Evolutionary conservation across 2,329 filamentous ascomycete genomes (phyloP), one percentile per base, ranked within the genome.

Genomic region (Pseudopyrenochaeta lycopersici): DNA sequence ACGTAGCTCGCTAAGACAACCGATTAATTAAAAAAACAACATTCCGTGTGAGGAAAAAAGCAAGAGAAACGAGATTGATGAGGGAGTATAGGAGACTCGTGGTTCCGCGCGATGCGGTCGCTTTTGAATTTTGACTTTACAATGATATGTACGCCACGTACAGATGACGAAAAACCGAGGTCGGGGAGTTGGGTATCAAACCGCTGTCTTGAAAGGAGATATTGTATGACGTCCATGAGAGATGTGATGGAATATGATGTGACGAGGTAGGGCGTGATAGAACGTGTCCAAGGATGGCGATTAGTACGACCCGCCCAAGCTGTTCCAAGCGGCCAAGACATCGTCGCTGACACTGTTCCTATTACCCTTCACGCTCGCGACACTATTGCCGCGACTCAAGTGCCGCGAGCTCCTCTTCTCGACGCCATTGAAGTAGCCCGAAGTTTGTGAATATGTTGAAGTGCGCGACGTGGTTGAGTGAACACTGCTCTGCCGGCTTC

Each of bases 291-390:
- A 11, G 36, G 3, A 14, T 12, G 36, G 14, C 15, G 27, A 30
- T 51, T 41, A 68, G 46, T 68, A 68, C 43, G 70, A 68, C 12
- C 79, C 79, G 7, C 79, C 79, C 20, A 81, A 55, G 50, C 75
- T 79, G 10, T 76, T 76, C 79, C 79, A 81, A 14, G 79, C 79
- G 49, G 77, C 77, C 23, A 81, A 63, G 7, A 81, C 76, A 56
- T 81, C 79, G 29, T 80, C 78, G 36, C 76, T 77, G 4, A 79
- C 77, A 52, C 77, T 80, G 41, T 71, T 73, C 14, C 72, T 52
- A 15, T 61, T 55, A 2, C 45, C 49, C 36, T 52, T 68, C 40
- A 56, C 58, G 30, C 68, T 74, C 11, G 54, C 55, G 10, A 63
- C 58, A 39, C 67, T 72, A 40, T 60, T 64, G 10, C 63, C 64